A percentile compares a stretch with the other conserved stretches of the same genome.
These are phyloP conservation scores for Xylaria sp. DNA, from an alignment of 2,329 filamentous ascomycete species.

Conservation along the genomic window DNA sequence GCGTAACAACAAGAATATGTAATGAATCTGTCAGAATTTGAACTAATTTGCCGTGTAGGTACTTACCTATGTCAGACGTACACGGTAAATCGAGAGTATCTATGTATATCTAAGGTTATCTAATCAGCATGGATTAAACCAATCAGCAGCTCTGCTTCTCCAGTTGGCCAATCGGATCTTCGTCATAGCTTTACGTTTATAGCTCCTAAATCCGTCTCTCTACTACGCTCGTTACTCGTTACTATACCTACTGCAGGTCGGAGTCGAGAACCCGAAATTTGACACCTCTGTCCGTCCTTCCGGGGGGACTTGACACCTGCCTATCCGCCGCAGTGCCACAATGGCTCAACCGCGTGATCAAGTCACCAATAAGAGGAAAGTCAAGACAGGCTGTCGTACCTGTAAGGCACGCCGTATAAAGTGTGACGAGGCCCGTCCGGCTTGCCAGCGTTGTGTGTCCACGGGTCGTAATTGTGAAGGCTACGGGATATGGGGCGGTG, in stretches of 20 bases:
- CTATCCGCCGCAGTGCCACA: not conserved
- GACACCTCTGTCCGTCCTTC: not conserved
- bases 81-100: no score
- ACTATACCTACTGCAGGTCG: not conserved
- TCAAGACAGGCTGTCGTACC: slow-evolving; percentile 47
- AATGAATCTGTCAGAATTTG: no score
- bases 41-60: no score
- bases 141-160: not conserved
- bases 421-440: slow-evolving; percentile 46
- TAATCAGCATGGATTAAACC: not conserved
- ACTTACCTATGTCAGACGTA: no score
- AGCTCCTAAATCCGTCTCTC: not conserved
- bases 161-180: not conserved
- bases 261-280: not conserved
- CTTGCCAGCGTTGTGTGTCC: slow-evolving; percentile 43
- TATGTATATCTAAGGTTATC: no score
- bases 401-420: slow-evolving; percentile 49
- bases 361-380: slow-evolving; percentile 21
- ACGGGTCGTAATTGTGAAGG: slow-evolving; percentile 48
- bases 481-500: slow-evolving; percentile 48
- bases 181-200: not conserved
- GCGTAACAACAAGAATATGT: no score
- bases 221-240: not conserved
- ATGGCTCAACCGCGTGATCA: not conserved
- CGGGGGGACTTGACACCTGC: not conserved